These are phyloP conservation scores for Podospora anserina DNA, from an alignment of 495 filamentous ascomycete genomes.

Conservation along the genomic window DNA sequence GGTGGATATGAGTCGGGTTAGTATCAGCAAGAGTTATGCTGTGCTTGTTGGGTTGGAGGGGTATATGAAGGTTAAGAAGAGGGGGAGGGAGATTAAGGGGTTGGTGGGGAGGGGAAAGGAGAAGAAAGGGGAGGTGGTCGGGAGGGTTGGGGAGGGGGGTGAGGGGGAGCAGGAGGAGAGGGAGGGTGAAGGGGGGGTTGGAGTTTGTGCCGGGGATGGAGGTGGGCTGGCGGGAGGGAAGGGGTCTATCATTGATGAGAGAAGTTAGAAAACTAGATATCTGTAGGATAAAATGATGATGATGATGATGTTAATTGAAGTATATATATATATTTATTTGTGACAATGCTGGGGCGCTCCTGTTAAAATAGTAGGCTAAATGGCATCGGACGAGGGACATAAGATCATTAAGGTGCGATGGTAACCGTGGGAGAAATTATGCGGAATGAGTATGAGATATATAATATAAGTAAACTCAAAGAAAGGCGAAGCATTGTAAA, in stretches of 20 bases:
- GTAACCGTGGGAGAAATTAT: too few species aligned
- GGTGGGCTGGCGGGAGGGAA: neutral
- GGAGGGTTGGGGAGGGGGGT: neutral
- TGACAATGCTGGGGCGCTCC: too few species aligned
- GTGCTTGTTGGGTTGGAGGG: constrained; percentile 78
- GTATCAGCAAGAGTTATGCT: constrained; percentile 75
- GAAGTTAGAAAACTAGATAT: too few species aligned
- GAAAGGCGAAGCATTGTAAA: too few species aligned
- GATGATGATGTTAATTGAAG: too few species aligned
- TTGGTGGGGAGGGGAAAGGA: constrained; percentile 30
- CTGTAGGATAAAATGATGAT: neutral
- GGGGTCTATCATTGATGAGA: neutral
- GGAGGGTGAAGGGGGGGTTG: neutral
- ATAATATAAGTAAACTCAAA: too few species aligned
- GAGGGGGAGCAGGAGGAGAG: neutral
- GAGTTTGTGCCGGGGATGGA: neutral
- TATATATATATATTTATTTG: too few species aligned
- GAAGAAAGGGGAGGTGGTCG: constrained; percentile 29
- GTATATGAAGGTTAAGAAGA: constrained; percentile 62
- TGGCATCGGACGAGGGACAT: too few species aligned
- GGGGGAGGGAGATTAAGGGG: constrained; percentile 49
- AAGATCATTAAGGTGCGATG: too few species aligned
- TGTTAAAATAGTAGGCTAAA: too few species aligned
- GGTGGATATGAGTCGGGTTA: constrained; percentile 75
- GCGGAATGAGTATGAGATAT: too few species aligned